Percentiles rank a stretch among this genome's conserved stretches.
Conservation (phyloP, 768 basidiomycete species). For the Tulasnella sp. region DNA sequence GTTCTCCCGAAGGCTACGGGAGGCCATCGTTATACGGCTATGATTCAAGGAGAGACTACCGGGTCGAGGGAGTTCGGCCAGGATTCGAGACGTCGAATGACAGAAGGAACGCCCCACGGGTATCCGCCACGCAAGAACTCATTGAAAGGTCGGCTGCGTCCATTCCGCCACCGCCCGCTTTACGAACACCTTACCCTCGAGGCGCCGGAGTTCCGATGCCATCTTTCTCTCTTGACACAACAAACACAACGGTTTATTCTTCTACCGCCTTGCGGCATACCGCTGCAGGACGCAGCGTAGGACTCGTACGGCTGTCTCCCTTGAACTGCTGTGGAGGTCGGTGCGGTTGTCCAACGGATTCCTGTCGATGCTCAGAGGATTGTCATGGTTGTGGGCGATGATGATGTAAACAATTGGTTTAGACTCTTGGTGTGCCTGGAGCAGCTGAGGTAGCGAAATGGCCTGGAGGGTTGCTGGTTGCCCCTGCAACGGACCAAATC, state of each 20-base stretch:
- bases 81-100: slow-evolving; percentile 1
- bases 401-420: no score
- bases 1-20: no score
- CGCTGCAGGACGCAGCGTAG: neutral
- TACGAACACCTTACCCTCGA: neutral
- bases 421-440: no score
- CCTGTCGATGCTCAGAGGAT: slow-evolving; percentile 1
- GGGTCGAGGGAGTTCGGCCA: no score
- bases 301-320: slow-evolving; percentile 2
- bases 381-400: slow-evolving; percentile 1
- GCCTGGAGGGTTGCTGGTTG: no score
- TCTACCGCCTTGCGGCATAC: slow-evolving; percentile 2
- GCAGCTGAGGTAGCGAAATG: no score
- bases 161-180: slow-evolving; percentile 11
- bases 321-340: slow-evolving; percentile 8
- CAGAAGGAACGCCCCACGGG: slow-evolving; percentile 1
- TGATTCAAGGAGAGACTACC: no score
- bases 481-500: no score
- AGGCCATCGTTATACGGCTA: no score
- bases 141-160: slow-evolving; percentile 11
- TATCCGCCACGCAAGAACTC: slow-evolving; percentile 5
- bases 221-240: slow-evolving; percentile 8
- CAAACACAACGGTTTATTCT: slow-evolving; percentile 3
- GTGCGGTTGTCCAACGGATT: slow-evolving; percentile 1
- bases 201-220: neutral